Conservation (phyloP, 2,329 filamentous ascomycete genomes). For the Fusarium irregulare region DNA sequence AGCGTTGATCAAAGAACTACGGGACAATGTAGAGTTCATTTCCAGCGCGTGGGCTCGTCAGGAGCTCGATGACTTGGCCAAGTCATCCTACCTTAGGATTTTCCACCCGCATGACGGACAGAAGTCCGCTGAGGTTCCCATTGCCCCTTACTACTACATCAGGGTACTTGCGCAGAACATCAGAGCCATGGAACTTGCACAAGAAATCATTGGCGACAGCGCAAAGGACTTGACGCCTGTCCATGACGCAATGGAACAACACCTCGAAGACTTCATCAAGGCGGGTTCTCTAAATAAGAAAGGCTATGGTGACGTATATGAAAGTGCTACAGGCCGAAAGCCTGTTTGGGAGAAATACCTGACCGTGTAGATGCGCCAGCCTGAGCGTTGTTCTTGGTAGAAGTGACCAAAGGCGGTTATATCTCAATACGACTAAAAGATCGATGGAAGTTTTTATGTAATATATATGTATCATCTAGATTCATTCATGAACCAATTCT, state of each 20-base stretch:
- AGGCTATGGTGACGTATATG: constrained; percentile 44
- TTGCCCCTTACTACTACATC: constrained; percentile 47
- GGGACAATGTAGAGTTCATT: constrained; percentile 48
- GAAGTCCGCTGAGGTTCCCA: background rate
- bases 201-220: constrained; percentile 52
- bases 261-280: constrained; percentile 51
- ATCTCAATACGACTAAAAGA: background rate
- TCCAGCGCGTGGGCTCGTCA: constrained; percentile 44
- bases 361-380: background rate
- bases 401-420: background rate
- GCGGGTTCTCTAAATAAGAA: constrained; percentile 3
- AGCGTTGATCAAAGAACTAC: constrained; percentile 41
- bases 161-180: constrained; percentile 48
- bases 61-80: constrained; percentile 31
- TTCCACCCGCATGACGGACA: constrained; percentile 39
- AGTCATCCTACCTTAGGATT: constrained; percentile 41
- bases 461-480: constrained; percentile 45
- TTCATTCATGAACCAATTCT: constrained; percentile 44
- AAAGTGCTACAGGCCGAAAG: constrained; percentile 44
- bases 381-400: background rate
- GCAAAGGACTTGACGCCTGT: constrained; percentile 53
- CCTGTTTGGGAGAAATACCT: constrained; percentile 45
- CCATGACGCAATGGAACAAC: constrained; percentile 51
- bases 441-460: constrained; percentile 32
- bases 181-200: constrained; percentile 59